phyloP scores from a whole-genome alignment of 176 grass and related monocot genomes.

The Themeda triandra region DNA sequence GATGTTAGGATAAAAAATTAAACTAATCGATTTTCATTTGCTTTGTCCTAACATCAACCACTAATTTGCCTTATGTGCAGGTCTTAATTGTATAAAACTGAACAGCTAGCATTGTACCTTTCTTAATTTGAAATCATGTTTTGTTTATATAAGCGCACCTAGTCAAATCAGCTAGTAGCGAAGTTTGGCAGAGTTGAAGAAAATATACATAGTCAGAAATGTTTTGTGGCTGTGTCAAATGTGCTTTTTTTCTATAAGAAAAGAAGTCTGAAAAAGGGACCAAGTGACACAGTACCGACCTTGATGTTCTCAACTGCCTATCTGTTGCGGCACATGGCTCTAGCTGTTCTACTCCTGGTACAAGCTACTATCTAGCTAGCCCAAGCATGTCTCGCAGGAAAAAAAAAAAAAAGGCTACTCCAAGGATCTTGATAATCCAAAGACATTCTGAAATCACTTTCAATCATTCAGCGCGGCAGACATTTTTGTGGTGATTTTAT shows the following conservation, averaged over 20 bases:
- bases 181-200: neutral
- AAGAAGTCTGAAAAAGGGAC: neutral
- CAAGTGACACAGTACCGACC: neutral
- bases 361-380: neutral
- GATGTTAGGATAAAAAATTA: neutral
- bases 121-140: neutral
- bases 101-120: neutral
- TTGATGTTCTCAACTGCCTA: slow-evolving; percentile 1
- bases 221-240: slow-evolving; percentile 1
- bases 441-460: neutral
- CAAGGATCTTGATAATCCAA: neutral
- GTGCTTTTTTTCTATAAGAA: neutral
- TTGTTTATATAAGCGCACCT: neutral
- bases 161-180: neutral
- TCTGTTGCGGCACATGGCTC: slow-evolving; percentile 13
- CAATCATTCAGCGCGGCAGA: neutral
- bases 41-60: neutral
- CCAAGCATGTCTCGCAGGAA: neutral
- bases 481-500: neutral
- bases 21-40: neutral
- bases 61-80: neutral
- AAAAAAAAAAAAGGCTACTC: too few relatives aligned
- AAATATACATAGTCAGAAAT: neutral
- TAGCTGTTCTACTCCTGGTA: slow-evolving; percentile 7
- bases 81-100: neutral